Evolutionary conservation across 495 filamentous ascomycete species (phyloP).

Genomic region (Xylaria venustula): DNA sequence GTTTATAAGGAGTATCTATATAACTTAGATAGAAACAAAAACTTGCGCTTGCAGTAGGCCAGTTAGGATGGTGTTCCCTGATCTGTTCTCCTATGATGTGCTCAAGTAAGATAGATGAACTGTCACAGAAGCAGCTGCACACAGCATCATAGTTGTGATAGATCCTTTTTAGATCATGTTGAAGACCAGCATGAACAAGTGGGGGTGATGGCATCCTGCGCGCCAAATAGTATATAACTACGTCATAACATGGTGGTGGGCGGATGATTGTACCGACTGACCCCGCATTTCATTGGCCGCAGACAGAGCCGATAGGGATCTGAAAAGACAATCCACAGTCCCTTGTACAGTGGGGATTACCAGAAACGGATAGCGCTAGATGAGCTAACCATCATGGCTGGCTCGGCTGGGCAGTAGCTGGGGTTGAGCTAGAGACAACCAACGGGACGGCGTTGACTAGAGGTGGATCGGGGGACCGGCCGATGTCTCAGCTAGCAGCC

Average conservation of each 20-base stretch:
- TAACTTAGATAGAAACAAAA: too few species aligned
- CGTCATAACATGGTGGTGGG: slow-evolving; percentile 1
- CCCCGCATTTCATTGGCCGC: not conserved
- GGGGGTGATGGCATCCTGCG: not conserved
- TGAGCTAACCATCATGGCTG: not conserved
- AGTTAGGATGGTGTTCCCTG: too few species aligned
- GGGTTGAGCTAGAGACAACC: not conserved
- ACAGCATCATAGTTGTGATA: not conserved
- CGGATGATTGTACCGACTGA: not conserved
- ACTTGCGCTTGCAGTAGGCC: too few species aligned
- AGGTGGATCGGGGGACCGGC: not conserved
- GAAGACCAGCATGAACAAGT: not conserved
- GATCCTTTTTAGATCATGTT: not conserved
- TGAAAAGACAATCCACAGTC: not conserved
- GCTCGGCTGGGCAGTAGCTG: not conserved
- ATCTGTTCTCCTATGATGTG: too few species aligned
- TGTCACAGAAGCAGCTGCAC: not conserved
- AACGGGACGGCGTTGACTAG: not conserved
- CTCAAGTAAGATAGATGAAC: too few species aligned
- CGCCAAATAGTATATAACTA: not conserved
- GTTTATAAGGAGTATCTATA: too few species aligned
- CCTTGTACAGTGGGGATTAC: not conserved
- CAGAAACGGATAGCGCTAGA: slow-evolving; percentile 2
- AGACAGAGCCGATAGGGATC: not conserved
- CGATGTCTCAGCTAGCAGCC: not conserved